These are phyloP conservation scores for Lodderomyces theae DNA, from an alignment of 1,139 yeast genomes.

Conservation along the genomic window DNA sequence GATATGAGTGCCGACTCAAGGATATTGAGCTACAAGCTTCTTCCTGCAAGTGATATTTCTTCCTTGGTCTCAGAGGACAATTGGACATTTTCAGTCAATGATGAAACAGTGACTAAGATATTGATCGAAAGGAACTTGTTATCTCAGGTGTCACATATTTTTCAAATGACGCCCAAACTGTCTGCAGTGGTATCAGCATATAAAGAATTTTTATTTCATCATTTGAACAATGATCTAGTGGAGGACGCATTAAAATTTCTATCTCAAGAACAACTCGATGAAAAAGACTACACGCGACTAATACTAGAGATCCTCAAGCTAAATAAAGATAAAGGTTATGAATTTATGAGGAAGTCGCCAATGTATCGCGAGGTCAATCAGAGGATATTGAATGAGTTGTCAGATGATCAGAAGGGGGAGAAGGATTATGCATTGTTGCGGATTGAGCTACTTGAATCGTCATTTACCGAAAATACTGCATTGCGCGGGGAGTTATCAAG, in stretches of 20 bases:
- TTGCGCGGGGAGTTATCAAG: conserved; percentile 19
- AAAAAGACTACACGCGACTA: conserved; percentile 11
- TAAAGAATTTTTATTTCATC: conserved; percentile 5
- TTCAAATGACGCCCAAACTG: conserved; percentile 3
- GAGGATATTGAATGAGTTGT: conserved; percentile 31
- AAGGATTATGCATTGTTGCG: conserved; percentile 29
- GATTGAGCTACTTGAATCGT: conserved; percentile 37
- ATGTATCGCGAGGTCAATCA: conserved; percentile 29
- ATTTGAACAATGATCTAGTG: conserved; percentile 15
- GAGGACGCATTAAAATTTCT: conserved; percentile 10
- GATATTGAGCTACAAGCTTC: conserved; percentile 6
- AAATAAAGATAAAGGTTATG: conserved; percentile 27
- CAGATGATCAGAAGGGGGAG: conserved; percentile 19
- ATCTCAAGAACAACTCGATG: conserved; percentile 9
- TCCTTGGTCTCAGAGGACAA: conserved; percentile 8
- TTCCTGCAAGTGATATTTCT: conserved; percentile 7
- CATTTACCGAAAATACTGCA: conserved; percentile 17
- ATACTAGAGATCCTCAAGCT: conserved; percentile 32
- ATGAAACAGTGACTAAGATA: conserved; percentile 6
- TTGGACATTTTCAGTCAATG: conserved; percentile 4
- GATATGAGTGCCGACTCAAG: conserved; percentile 6
- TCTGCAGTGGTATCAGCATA: conserved; percentile 3
- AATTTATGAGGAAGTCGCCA: conserved; percentile 29
- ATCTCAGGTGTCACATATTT: conserved; percentile 6
- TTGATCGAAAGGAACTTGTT: conserved; percentile 1